Base-by-base conservation (phyloP, 371 early-diverging fungal genomes). In the Mucor plumbeus region DNA sequence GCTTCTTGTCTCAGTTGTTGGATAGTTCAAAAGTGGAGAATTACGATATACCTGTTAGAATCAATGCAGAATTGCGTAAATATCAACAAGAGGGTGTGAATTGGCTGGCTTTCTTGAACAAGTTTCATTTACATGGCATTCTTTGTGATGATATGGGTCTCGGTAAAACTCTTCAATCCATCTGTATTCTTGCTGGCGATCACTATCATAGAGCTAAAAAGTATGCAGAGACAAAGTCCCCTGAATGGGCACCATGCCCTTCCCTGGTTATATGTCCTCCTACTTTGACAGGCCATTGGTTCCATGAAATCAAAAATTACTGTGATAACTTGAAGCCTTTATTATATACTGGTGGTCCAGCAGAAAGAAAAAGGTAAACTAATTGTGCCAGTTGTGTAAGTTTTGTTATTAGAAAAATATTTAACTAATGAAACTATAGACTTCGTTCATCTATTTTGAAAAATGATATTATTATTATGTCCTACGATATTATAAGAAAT, bases 71-170 rank as follows among this genome's bases (percentile, higher is more conserved):
- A 63, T 80, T 98, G 73, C 85, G 98, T 62, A 87, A 87, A 75
- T 99, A 99, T 79, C 99, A 99, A 77, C 95, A 95, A 76, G 98
- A 97, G 67, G 99, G 99, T 65, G 93, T 99, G 48, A 97, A 93
- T 80, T 99, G 99, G 99, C 80, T 99, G 62, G 94, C 95, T n/a
- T 99, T 98, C 79, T 85, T 99, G 64, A 95, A 95, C 78, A 90
- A 94, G 68, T 98, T 95, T 78, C 94, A 94, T 70, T 80, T 99
- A 17, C 98, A 99, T 70, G 99, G 99, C 11, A 95, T 99, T 59
- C 85, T 99, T 26, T 99, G 99, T 77, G 99, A 99, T 81, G 94
- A 98, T 85, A 99, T 99, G 99, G 99, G 99, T 26, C 85, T 92
- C 65, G 99, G 97, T 41, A 99, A 99, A 82, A 99, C 99, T 1